Base-by-base conservation (phyloP, 257 asterid genomes). In the Scutellaria barbata region DNA sequence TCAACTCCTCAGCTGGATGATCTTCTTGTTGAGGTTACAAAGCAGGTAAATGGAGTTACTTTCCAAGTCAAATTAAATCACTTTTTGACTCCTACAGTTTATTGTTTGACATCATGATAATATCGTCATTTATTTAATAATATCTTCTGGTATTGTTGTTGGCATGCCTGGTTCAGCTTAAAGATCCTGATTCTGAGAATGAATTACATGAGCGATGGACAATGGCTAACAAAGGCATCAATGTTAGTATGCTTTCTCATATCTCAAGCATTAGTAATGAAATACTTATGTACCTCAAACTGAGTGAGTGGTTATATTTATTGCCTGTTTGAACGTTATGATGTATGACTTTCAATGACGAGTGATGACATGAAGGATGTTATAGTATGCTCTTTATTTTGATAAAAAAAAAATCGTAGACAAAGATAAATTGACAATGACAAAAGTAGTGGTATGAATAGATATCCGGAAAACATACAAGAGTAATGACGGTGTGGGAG, bases 1-100 rank as follows among this genome's bases (percentile, higher is more conserved):
- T 89, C 96, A 52, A 94, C 92, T 82, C 99, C 99, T 78, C 99
- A 94, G 88, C 81, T 94, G 7, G 97, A 94, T 56, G 88, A 94
- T 77, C 95, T 94, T 80, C 87, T 94, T 16, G 73, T 84, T 59
- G 95, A 85, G 66, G 87, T 89, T 54, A 83, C 88, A 51, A 89
- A 88, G 87, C 86, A 88, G 95, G 98, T 90, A 85, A 69, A 10
- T 56, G 56, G 41, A 45, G 52, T 12, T 45, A 53, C 40, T 63
- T 76, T 14, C 8, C 8, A 40, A 59, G n/a, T 64, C 39, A 48
- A 63, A 60, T 60, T 46, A 62, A 72, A 30, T 39, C 55, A 41
- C 17, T 68, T 18, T 59, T 46, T 61, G 59, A 33, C 30, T 64
- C 50, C 11, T 61, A 61, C 55, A 13, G n/a, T 69, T 58, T 25